Evolutionary conservation across 495 filamentous ascomycete genomes (phyloP).

Genomic region (Cercophora scortea): DNA sequence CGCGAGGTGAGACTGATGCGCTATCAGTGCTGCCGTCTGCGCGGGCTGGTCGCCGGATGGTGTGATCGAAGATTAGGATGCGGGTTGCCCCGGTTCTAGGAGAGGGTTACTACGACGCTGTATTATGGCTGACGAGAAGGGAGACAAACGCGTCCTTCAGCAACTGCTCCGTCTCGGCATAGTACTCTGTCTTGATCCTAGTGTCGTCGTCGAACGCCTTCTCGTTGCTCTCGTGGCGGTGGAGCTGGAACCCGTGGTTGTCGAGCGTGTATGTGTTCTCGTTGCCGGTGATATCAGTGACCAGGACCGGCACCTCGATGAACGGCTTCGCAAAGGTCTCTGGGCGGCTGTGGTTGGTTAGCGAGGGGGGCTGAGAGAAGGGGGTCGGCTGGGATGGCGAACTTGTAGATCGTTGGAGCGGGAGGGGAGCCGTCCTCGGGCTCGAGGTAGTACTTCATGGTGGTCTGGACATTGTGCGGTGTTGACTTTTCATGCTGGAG

Average conservation of each 20-base stretch:
- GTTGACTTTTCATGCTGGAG: neutral
- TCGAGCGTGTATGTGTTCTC: constrained; percentile 35
- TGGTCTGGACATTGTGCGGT: constrained; percentile 42
- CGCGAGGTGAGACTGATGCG: constrained; percentile 26
- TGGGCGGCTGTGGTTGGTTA: neutral
- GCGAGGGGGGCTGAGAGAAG: neutral
- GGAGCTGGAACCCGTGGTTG: constrained; percentile 33
- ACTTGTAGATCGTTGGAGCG: constrained; percentile 38
- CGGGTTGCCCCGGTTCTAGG: constrained; percentile 54
- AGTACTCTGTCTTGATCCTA: constrained; percentile 57
- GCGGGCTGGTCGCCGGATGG: constrained; percentile 42
- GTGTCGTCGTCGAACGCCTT: constrained; percentile 62
- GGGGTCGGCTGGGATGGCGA: neutral
- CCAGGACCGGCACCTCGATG: no score
- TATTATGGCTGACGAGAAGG: constrained; percentile 13
- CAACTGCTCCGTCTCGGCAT: constrained; percentile 58
- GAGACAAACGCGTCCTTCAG: constrained; percentile 52
- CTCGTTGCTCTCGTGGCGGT: constrained; percentile 37
- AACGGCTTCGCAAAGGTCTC: neutral
- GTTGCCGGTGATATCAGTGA: constrained; percentile 31
- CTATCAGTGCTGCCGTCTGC: neutral
- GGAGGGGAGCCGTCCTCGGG: constrained; percentile 51
- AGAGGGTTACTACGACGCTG: constrained; percentile 10
- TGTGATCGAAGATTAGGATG: constrained; percentile 69
- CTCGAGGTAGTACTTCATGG: constrained; percentile 53